Evolutionary conservation across 176 grass and related monocot genomes (phyloP), one percentile per base, ranked within the genome.

Genomic region (Musa itinerans): DNA sequence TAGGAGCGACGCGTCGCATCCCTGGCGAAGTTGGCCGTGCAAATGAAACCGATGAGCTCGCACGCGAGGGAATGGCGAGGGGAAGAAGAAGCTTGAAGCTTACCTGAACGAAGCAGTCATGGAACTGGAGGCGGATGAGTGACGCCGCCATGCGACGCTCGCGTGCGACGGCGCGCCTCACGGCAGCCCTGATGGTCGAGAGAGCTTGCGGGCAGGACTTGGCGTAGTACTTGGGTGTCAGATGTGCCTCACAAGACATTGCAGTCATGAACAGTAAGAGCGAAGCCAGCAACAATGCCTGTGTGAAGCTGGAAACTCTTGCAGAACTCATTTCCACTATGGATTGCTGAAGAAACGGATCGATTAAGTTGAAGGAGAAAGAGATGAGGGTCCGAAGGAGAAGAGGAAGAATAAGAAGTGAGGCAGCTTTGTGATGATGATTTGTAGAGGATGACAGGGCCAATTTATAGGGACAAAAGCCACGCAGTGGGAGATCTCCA

Each of bases 1-100:
- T 53, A 96, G 70, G 82, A 96, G 0, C 3, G 93, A 96, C 7
- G 83, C 93, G 24, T 96, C 93, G 68, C 89, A 96, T 29, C 93
- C 89, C 93, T 96, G 21, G 15, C 53, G 13, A 34, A 19, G 48
- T 43, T 15, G 29, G 11, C 54, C 11, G 27, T 34, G 9, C 3
- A 12, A 2, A 67, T 14, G 21, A 34, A 48, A 69, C 7, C 14
- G 5, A 34, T 43, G 24, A 14, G 2, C 12, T 9, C 14, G 66
- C 26, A 8, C 4, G 19, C 14, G 13, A 58, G 9, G 17, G 17
- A 58, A 58, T 19, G 20, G 20, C 20, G 13, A n/a, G 17, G 20
- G 57, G 20, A 62, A 7, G 3, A 17, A 21, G 20, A n/a, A 62
- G 20, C 6, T n/a, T 21, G 2, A 17, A 19, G 57, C 15, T 13